These are phyloP conservation scores for Allium fistulosum DNA, from an alignment of 106 monocot genomes.

Conservation along the genomic window DNA sequence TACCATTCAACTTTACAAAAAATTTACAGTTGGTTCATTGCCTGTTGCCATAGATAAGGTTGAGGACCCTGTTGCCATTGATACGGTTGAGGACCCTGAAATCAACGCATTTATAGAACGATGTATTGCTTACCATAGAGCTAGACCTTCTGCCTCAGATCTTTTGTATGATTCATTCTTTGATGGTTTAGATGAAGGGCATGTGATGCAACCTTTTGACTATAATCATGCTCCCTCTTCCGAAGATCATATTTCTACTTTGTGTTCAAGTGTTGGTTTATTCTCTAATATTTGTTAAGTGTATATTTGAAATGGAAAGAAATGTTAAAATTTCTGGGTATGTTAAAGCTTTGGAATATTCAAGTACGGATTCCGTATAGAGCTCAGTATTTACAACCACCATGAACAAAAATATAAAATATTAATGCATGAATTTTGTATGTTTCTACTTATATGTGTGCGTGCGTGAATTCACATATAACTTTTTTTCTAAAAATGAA, in stretches of 20 bases:
- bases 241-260: conserved; percentile 2
- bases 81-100: conserved; percentile 47
- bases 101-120: conserved; percentile 61
- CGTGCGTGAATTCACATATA: too few species aligned
- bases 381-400: too few species aligned
- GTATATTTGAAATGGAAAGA: too few species aligned
- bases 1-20: conserved; percentile 59
- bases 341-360: too few species aligned
- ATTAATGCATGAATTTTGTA: too few species aligned
- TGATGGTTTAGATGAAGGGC: conserved; percentile 28
- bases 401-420: too few species aligned
- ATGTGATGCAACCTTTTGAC: background rate
- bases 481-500: too few species aligned
- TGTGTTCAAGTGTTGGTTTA: background rate
- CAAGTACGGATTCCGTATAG: too few species aligned
- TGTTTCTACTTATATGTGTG: too few species aligned
- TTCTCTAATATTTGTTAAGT: too few species aligned
- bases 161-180: conserved; percentile 79
- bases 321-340: too few species aligned
- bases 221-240: background rate
- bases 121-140: conserved; percentile 41
- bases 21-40: conserved; percentile 34
- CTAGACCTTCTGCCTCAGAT: conserved; percentile 52
- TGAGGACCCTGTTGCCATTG: conserved; percentile 34
- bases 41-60: conserved; percentile 45